phyloP scores from a whole-genome alignment of 164 flowering plant genomes.

The Macadamia tetraphylla region DNA sequence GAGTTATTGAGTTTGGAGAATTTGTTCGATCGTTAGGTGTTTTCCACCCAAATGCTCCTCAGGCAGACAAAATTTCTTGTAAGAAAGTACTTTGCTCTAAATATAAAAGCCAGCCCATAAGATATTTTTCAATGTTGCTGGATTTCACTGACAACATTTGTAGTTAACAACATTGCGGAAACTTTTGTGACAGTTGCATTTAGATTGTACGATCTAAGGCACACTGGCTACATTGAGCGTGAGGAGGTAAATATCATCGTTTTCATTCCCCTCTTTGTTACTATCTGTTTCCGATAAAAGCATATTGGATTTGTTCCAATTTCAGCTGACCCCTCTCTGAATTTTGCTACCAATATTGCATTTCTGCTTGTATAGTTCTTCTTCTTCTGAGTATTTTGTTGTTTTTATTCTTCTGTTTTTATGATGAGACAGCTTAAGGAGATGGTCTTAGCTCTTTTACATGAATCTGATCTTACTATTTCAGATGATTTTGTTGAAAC shows the following conservation, averaged over 20 bases:
- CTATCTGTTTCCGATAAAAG: no score
- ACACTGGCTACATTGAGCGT: slow-evolving; percentile 75
- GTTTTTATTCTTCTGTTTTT: neutral
- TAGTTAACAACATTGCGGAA: neutral
- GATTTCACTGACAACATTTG: no score
- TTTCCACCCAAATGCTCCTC: slow-evolving; percentile 69
- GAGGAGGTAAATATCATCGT: slow-evolving; percentile 44
- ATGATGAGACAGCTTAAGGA: slow-evolving; percentile 34
- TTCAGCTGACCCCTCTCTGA: no score
- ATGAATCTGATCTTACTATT: slow-evolving; percentile 66
- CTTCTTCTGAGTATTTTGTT: no score
- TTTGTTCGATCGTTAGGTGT: slow-evolving; percentile 65
- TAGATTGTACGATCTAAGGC: slow-evolving; percentile 62
- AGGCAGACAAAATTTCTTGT: slow-evolving; percentile 60
- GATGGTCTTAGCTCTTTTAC: slow-evolving; percentile 79
- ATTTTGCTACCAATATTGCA: no score
- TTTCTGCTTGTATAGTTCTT: no score
- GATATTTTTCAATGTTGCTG: neutral
- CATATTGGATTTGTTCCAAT: no score
- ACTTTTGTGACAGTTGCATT: slow-evolving; percentile 59
- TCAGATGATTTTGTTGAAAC: slow-evolving; percentile 60
- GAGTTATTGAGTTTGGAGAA: slow-evolving; percentile 77
- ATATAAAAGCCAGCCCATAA: neutral
- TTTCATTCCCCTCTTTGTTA: no score
- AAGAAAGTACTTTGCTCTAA: slow-evolving; percentile 16